Evolutionary conservation across 2,329 filamentous ascomycete species (phyloP).

Genomic region (Trichoderma harzianum): DNA sequence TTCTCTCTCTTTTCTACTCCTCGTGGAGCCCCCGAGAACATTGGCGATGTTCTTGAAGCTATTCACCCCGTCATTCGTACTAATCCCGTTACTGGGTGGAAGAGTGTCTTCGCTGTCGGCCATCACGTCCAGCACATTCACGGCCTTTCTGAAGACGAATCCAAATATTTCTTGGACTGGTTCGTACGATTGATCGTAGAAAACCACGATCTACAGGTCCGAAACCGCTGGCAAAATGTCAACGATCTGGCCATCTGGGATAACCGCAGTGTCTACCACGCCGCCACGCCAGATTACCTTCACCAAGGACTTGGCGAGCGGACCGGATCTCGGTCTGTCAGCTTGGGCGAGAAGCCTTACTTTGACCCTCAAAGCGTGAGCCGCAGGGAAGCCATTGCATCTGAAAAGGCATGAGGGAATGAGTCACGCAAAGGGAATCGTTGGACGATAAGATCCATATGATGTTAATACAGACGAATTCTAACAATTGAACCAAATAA

Average conservation of each 20-base stretch:
- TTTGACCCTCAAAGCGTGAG: slow-evolving; percentile 37
- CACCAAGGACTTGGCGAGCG: slow-evolving; percentile 37
- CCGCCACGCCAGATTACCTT: slow-evolving; percentile 59
- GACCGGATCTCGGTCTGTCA: slow-evolving; percentile 41
- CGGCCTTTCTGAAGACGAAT: slow-evolving; percentile 52
- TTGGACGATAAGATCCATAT: neutral
- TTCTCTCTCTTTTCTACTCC: slow-evolving; percentile 42
- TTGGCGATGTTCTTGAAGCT: slow-evolving; percentile 49
- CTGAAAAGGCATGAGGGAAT: neutral
- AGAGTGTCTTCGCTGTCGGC: slow-evolving; percentile 49
- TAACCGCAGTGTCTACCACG: slow-evolving; percentile 51
- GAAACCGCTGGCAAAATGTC: slow-evolving; percentile 47
- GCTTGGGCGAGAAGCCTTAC: slow-evolving; percentile 43
- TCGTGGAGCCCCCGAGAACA: slow-evolving; percentile 56
- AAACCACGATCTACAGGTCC: slow-evolving; percentile 57
- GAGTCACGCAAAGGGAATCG: neutral
- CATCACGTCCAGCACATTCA: slow-evolving; percentile 55
- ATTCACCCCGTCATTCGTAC: slow-evolving; percentile 55
- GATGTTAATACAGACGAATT: neutral
- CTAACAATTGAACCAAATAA: neutral
- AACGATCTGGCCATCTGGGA: slow-evolving; percentile 64
- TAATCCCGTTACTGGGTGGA: slow-evolving; percentile 59
- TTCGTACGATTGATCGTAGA: slow-evolving; percentile 47
- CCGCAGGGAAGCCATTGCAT: slow-evolving; percentile 36
- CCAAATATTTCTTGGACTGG: slow-evolving; percentile 48